Evolutionary conservation across 169 alveolate species (phyloP).

Genomic region (Cryptosporidium meleagridis): DNA sequence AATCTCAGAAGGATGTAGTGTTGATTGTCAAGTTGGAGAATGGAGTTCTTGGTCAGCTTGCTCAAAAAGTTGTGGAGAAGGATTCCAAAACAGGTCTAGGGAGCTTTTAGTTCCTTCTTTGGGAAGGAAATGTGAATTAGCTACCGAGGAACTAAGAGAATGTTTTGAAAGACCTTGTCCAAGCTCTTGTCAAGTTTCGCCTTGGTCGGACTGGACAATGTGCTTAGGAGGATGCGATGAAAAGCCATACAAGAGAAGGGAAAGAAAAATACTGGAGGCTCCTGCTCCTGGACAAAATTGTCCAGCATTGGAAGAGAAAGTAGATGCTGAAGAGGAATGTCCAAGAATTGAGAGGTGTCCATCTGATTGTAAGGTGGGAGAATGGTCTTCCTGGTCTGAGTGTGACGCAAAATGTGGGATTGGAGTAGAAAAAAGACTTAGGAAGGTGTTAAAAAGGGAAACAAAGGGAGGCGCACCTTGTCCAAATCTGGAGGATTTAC

Average conservation of each 20-base stretch:
- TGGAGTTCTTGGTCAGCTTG: slow-evolving; percentile 79
- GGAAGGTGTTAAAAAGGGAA: slow-evolving; percentile 73
- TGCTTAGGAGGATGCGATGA: slow-evolving; percentile 79
- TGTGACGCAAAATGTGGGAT: slow-evolving; percentile 78
- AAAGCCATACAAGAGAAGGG: slow-evolving; percentile 32
- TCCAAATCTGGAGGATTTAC: slow-evolving; percentile 52
- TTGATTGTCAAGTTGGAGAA: slow-evolving; percentile 76
- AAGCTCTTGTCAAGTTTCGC: slow-evolving; percentile 76
- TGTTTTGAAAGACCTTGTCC: slow-evolving; percentile 74
- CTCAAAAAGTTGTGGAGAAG: slow-evolving; percentile 79
- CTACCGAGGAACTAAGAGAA: slow-evolving; percentile 45
- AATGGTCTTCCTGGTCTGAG: slow-evolving; percentile 79
- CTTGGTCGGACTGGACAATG: slow-evolving; percentile 80
- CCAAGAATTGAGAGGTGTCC: slow-evolving; percentile 39
- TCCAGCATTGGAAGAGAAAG: background rate
- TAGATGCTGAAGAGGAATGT: slow-evolving; percentile 3
- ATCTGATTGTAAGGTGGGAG: slow-evolving; percentile 77
- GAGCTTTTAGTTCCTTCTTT: slow-evolving; percentile 23
- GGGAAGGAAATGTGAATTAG: slow-evolving; percentile 18
- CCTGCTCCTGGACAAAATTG: slow-evolving; percentile 10
- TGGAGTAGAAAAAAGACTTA: slow-evolving; percentile 48
- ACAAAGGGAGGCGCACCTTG: slow-evolving; percentile 75
- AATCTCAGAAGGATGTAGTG: slow-evolving; percentile 66
- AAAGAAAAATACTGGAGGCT: slow-evolving; percentile 25
- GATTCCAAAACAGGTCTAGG: slow-evolving; percentile 63